phyloP scores from a whole-genome alignment of 345 rosid species.

The Diplotaxis tenuifolia region DNA sequence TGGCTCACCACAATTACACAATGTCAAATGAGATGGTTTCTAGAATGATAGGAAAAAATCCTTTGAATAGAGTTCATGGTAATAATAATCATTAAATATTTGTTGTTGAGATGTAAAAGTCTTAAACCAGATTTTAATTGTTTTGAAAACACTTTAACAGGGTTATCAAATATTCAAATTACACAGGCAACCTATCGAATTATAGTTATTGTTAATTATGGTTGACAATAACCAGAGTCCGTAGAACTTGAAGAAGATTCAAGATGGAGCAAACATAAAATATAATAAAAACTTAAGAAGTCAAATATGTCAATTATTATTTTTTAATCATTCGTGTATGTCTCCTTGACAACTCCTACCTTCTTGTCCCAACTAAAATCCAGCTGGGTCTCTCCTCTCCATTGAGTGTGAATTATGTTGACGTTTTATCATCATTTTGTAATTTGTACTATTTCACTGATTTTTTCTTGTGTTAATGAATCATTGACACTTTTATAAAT shows the following conservation, averaged over 20 bases:
- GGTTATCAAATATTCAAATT: not conserved
- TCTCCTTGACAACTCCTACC: constrained; percentile 34
- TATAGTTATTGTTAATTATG: not conserved
- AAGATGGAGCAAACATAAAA: constrained; percentile 29
- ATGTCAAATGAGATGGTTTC: constrained; percentile 19
- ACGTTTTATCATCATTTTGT: constrained; percentile 1
- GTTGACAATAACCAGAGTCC: constrained; percentile 23
- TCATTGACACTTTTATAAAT: not conserved
- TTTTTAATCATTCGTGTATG: constrained; percentile 3
- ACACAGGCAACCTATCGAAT: not conserved
- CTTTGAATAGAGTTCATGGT: not conserved
- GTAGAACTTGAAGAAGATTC: constrained; percentile 24
- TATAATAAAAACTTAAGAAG: not conserved
- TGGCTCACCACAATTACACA: not conserved
- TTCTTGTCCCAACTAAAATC: constrained; percentile 19
- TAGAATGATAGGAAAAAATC: not conserved
- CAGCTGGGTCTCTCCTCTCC: constrained; percentile 21
- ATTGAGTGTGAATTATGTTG: not conserved
- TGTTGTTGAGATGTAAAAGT: not conserved
- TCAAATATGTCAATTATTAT: constrained; percentile 30
- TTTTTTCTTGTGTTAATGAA: not conserved
- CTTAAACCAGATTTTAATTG: not conserved
- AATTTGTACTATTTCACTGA: not conserved
- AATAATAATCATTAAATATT: not conserved
- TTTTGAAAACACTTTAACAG: not conserved